A percentile compares a stretch with the other conserved stretches of the same genome.
These are phyloP conservation scores for Quercus gilva DNA, from an alignment of 306 rosid species.

Conservation along the genomic window DNA sequence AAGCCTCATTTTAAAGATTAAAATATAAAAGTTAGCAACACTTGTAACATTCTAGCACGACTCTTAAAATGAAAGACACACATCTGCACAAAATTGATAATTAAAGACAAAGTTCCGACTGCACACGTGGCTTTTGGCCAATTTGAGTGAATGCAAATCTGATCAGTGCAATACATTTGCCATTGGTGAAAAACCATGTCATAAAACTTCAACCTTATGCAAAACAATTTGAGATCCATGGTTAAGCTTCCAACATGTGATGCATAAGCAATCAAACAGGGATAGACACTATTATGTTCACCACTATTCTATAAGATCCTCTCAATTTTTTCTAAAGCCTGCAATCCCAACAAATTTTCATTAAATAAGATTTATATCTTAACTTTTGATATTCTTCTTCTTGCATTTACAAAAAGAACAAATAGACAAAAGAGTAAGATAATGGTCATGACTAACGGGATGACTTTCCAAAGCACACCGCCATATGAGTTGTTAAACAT, in stretches of 20 bases:
- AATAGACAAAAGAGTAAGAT: slow-evolving; percentile 37
- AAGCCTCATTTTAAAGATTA: not conserved
- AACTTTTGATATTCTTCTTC: slow-evolving; percentile 70
- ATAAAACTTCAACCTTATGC: not conserved
- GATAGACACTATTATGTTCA: not conserved
- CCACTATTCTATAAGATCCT: slow-evolving; percentile 8
- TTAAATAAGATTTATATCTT: slow-evolving; percentile 43
- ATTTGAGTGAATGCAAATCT: not conserved
- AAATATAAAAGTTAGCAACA: not conserved
- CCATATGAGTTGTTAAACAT: slow-evolving; percentile 28
- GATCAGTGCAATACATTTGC: not conserved
- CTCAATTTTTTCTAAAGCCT: slow-evolving; percentile 5
- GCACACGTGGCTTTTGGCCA: not conserved
- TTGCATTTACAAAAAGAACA: slow-evolving; percentile 52
- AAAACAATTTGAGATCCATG: not conserved
- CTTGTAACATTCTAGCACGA: not conserved
- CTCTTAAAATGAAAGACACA: not conserved
- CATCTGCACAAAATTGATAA: not conserved
- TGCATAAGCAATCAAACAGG: slow-evolving; percentile 10
- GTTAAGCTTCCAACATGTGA: not conserved
- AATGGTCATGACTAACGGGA: slow-evolving; percentile 33
- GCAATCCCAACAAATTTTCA: slow-evolving; percentile 7
- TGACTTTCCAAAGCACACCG: slow-evolving; percentile 37
- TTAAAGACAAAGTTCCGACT: not conserved
- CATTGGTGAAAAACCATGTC: not conserved